Evolutionary conservation across 2,329 filamentous ascomycete species (phyloP), one percentile per base, ranked within the genome.

Genomic region (Neofusicoccum ribis): DNA sequence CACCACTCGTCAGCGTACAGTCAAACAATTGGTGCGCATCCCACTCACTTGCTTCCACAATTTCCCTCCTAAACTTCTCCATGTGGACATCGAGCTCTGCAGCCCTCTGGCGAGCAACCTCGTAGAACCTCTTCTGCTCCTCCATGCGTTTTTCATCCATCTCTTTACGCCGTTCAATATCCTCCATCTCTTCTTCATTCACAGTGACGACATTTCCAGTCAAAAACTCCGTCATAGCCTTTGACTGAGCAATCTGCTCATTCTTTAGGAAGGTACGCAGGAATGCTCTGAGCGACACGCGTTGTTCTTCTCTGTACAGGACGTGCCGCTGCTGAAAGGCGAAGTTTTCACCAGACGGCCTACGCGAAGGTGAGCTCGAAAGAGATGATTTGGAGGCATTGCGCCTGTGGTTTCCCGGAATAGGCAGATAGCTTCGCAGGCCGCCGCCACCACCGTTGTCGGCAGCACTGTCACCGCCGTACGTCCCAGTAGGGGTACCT

Each of bases 71-170:
- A 76, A 90, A 90, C 67, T 86, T 85, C 79, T 99, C 95, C 95
- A 99, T 99, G 76, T 98, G 97, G 27, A 96, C 91, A 77, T 99
- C 95, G 59, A 99, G 84, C 73, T 98, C 95, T 5, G 91, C 90
- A 1, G 95, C 95, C 69, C 95, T 88, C 77, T 93, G 89, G 69
- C 93, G 85, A 8, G 95, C 95, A 74, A 99, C 93, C 75, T 99
- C 94, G 77, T 97, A 99, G 76, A 99, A 99, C 69, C 89, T 87
- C 74, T 89, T 91, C 76, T 99, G 95, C 77, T 99, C 95, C 72
- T 96, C 91, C 61, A 98, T 86, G 50, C 95, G 88, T 77, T 91
- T 91, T 75, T 91, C 89, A 72, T 99, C 95, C 78, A 97, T 88
- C 12, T 86, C 84, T 77, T 93, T 96, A 62, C 95, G 86, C 66